Evolutionary conservation across 148 eudicot species (phyloP).

Genomic region (Diospyros kaki): DNA sequence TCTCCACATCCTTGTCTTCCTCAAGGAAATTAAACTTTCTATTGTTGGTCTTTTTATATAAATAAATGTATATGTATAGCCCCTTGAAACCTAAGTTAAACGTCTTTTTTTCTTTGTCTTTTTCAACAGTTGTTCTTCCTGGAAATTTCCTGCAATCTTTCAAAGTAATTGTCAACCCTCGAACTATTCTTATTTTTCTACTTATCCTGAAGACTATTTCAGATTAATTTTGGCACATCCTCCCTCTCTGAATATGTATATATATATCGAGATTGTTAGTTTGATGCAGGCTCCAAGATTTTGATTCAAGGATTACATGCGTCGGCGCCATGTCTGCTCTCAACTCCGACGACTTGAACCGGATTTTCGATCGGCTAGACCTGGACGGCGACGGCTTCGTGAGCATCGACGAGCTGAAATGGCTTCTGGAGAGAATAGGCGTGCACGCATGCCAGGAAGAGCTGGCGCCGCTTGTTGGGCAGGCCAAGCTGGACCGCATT

Average conservation of each 20-base stretch:
- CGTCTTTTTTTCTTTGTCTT: no score
- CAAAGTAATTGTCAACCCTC: neutral
- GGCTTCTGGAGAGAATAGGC: slow-evolving; percentile 40
- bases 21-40: no score
- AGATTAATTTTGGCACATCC: no score
- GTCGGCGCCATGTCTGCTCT: slow-evolving; percentile 27
- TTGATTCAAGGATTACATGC: no score
- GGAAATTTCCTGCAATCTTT: slow-evolving; percentile 14
- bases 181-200: no score
- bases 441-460: slow-evolving; percentile 24
- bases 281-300: no score
- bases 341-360: slow-evolving; percentile 24
- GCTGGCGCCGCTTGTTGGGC: slow-evolving; percentile 33
- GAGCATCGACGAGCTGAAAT: slow-evolving; percentile 48
- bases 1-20: no score
- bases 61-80: no score
- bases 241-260: no score
- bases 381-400: slow-evolving; percentile 42
- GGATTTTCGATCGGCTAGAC: slow-evolving; percentile 47
- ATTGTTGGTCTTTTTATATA: no score
- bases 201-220: no score
- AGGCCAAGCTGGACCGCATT: slow-evolving; percentile 24
- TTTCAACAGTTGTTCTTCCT: neutral
- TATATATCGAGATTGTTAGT: neutral
- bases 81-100: no score